Base-by-base conservation (phyloP, 2,329 filamentous ascomycete genomes). In the Rutstroemia sp. region DNA sequence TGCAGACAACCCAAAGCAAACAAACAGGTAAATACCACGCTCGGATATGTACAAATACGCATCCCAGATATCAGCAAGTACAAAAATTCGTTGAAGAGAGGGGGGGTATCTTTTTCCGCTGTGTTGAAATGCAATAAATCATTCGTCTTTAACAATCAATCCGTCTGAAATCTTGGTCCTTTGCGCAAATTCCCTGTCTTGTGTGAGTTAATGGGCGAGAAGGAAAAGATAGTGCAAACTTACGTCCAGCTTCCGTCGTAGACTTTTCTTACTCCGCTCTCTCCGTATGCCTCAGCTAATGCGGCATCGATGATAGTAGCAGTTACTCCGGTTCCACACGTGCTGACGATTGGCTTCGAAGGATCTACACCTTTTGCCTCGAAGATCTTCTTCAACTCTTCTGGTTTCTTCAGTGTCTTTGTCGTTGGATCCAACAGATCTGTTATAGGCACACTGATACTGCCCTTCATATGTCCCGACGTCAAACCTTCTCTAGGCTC, bases 191-290 rank as follows among this genome's bases (percentile, higher is more conserved):
- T 84, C 82, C 23, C 82, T 85, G 56, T 36, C 52, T 52, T 23
- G 36, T 42, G 56, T 63, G 54, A 64, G 58, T 53, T 4, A 17
- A 2, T 2, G 19, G 3, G 4, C 9, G 23, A 51, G 23, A 1
- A 9, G 19, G 1, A 23, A 14, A 19, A 46, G 19, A 30, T 5
- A 25, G 8, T n/a, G 23, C 17, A 10, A 39, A 86, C 88, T 84
- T 77, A 95, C 81, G 94, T 97, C 94, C 94, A 99, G 72, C 92
- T 96, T 48, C 94, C 94, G 71, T 99, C 94, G 67, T 99, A 99
- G 21, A 99, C 78, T 68, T 81, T 85, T 63, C 89, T 82, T 54
- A 81, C 81, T 59, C 84, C 79, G 0, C 80, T 73, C 4, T 81
- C 76, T 2, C 87, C 88, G 68, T 84, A 92, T 21, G 92, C 89